Evolutionary conservation across 208 protist species (phyloP), one percentile per base, ranked within the genome.

Genomic region (Lotmaria passim): DNA sequence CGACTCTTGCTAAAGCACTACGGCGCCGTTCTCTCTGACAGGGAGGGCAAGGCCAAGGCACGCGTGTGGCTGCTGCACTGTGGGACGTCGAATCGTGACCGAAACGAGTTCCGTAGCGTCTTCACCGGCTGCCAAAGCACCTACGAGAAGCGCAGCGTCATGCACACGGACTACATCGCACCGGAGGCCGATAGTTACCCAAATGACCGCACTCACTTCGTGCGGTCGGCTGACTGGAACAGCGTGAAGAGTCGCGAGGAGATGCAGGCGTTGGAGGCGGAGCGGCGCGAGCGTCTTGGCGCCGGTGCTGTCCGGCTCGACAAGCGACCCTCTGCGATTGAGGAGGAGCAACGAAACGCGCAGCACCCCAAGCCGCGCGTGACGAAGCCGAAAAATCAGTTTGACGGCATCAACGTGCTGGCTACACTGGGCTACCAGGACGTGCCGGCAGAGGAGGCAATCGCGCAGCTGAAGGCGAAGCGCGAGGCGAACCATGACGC

Each of bases 311-410:
- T 43, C 39, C 17, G 56, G 24, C 19, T 78, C 30, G 65, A 65
- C 52, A 75, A 72, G 50, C 73, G 61, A 5, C 43, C 65, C 10
- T 62, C 55, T 17, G 24, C n/a, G 36, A 56, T 86, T 7, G 79
- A 57, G 46, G 70, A 56, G 31, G 67, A 78, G 36, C 73, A 39
- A 23, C 52, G 67, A 44, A 33, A 39, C 15, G 69, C 63, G 15
- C 28, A 23, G n/a, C 58, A 55, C 36, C 31, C 44, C 2, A 60
- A 38, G 66, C 31, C 55, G 38, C 85, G 86, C 65, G 52, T 78
- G 10, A 94, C 83, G 24, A 94, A 94, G 66, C 91, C 88, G 8
- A 93, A 93, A 65, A 89, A 73, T 66, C 91, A 96, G 76, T 96
- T 96, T 68, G 91, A 96, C 68, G 86, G 85, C 15, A 64, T 94